phyloP scores from a whole-genome alignment of 352 stramenopile species.

The Phytophthora podocarpi region DNA sequence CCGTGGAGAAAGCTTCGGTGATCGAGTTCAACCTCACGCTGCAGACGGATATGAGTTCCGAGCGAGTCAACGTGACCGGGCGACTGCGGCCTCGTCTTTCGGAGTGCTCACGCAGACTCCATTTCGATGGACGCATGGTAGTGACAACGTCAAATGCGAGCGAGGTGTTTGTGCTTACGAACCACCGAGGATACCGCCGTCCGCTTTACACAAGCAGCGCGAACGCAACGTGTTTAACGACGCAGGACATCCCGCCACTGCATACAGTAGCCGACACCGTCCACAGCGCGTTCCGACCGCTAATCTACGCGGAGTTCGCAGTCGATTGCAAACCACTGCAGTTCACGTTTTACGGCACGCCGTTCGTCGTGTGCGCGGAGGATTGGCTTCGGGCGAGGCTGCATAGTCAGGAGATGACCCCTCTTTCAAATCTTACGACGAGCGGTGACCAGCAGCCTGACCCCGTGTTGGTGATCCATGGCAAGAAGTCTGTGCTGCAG shows the following conservation, averaged over 20 bases:
- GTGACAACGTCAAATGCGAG: conserved; percentile 22
- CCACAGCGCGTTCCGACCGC: conserved; percentile 34
- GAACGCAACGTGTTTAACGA: conserved; percentile 39
- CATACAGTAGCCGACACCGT: conserved; percentile 39
- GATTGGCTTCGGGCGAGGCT: conserved; percentile 35
- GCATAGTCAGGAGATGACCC: background rate
- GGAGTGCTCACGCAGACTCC: conserved; percentile 41
- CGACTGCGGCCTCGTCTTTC: conserved; percentile 34
- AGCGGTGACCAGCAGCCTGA: background rate
- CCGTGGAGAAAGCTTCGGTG: conserved; percentile 26
- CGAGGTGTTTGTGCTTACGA: conserved; percentile 38
- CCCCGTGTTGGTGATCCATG: conserved; percentile 33
- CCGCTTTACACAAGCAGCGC: conserved; percentile 1
- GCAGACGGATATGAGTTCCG: conserved; percentile 7
- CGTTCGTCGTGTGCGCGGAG: conserved; percentile 42
- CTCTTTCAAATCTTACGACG: background rate
- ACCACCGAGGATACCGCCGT: conserved; percentile 46
- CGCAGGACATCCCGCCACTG: conserved; percentile 45
- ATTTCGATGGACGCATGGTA: conserved; percentile 46
- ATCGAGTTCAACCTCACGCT: conserved; percentile 45
- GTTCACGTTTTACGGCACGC: conserved; percentile 35
- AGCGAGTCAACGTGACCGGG: conserved; percentile 30
- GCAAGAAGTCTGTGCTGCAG: conserved; percentile 26
- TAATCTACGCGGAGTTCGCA: conserved; percentile 32
- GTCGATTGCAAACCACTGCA: conserved; percentile 43